phyloP scores from a whole-genome alignment of 2,329 filamentous ascomycete species.

The Verticillium nonalfalfae region DNA sequence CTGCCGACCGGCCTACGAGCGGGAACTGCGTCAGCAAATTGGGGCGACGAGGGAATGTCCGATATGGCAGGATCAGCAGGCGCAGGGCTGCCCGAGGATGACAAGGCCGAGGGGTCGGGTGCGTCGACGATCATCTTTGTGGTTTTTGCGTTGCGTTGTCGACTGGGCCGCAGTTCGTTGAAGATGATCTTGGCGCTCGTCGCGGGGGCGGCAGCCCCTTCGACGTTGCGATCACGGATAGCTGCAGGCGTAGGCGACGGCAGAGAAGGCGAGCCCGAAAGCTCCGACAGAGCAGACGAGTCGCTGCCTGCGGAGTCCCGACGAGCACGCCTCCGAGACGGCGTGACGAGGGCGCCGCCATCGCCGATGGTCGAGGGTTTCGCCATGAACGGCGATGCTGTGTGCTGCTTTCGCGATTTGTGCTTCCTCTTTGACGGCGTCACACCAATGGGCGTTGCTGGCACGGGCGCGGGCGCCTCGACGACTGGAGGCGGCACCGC shows the following conservation, averaged over 20 bases:
- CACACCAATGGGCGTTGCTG: background rate
- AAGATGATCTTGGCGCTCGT: background rate
- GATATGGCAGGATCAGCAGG: background rate
- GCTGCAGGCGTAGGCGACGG: slow-evolving; percentile 27
- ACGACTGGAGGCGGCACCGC: background rate
- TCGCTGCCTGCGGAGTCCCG: slow-evolving; percentile 32
- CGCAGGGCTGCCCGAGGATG: background rate
- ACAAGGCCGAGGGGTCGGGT: background rate
- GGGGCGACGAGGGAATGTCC: background rate
- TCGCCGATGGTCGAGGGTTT: background rate
- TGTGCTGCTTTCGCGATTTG: slow-evolving; percentile 3
- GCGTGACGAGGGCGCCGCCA: slow-evolving; percentile 15
- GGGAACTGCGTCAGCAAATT: background rate
- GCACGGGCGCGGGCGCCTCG: background rate
- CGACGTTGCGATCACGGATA: background rate
- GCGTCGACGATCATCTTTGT: background rate
- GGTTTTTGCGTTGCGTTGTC: background rate
- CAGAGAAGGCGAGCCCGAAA: slow-evolving; percentile 16
- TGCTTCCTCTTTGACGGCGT: slow-evolving; percentile 9
- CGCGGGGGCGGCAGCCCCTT: background rate
- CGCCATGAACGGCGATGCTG: slow-evolving; percentile 4
- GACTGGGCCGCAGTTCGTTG: slow-evolving; percentile 1
- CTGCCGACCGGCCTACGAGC: background rate
- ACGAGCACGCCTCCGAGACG: slow-evolving; percentile 25
- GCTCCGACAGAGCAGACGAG: slow-evolving; percentile 33